Evolutionary conservation across 768 basidiomycete species (phyloP), one percentile per base, ranked within the genome.

Genomic region (Lactarius trivialis): DNA sequence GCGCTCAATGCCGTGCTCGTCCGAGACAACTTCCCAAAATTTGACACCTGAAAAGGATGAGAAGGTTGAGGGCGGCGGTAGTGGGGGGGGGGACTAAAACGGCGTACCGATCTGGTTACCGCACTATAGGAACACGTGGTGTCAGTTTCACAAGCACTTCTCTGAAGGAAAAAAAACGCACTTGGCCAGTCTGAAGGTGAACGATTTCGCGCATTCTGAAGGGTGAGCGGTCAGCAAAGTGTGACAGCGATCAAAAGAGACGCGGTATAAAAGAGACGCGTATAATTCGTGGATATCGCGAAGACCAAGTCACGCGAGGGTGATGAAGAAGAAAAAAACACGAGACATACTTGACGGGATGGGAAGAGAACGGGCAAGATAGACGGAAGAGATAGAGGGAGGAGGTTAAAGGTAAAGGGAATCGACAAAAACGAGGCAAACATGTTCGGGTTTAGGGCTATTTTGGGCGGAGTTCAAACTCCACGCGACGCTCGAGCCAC

Each of bases 131-230:
- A 26, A 69, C 65, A 66, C 72, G 71, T 68, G 61, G 68, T 70
- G 69, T 74, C 69, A 65, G 70, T 63, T 49, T 48, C 30, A 30
- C 58, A 36, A 60, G 39, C 58, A 33, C 11, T 54, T 15, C n/a
- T 30, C 37, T 41, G 34, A 41, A 37, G n/a, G 59, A 64, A 53
- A 36, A 33, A 37, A 55, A 56, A 73, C 80, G 70, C 71, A 93
- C 93, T 85, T 97, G 96, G 80, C 96, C 96, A 67, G 96, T 98
- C 77, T 98, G 96, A 73, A 98, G 86, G 80, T 98, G 96, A 75
- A 98, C 95, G 78, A 98, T 98, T 87, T 98, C 95, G 82, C 95
- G 91, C 91, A 93, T 93, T 82, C 91, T 93, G 70, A 1, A 24
- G 34, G 30, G 28, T 2, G 49, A 72, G 70, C 33, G 52, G 51